Percentiles rank a stretch among this genome's conserved stretches.
These are phyloP conservation scores for Sporothrix inflata DNA, from an alignment of 2,329 filamentous ascomycete species.

Conservation along the genomic window DNA sequence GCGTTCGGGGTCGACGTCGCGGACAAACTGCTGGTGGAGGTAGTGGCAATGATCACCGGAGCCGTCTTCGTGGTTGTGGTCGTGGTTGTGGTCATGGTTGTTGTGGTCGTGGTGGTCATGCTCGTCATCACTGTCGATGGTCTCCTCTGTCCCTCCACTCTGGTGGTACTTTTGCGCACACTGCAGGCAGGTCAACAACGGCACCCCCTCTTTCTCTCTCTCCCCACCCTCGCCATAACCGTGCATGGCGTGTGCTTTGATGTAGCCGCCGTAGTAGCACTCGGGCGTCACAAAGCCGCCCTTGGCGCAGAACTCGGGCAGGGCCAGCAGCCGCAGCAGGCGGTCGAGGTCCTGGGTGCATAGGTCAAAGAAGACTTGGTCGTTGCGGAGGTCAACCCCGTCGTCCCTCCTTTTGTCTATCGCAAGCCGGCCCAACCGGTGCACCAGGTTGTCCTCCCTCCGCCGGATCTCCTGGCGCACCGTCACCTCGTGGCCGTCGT, in stretches of 20 bases:
- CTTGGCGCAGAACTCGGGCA: background rate
- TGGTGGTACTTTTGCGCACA: conserved; percentile 21
- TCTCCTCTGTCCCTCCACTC: background rate
- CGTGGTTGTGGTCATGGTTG: background rate
- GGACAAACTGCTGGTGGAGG: conserved; percentile 27
- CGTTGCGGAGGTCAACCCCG: background rate
- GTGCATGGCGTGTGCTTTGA: conserved; percentile 13
- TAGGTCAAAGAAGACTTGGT: conserved; percentile 30
- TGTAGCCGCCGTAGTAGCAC: conserved; percentile 29
- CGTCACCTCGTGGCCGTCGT: background rate
- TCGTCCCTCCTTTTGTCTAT: background rate
- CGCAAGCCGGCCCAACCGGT: background rate
- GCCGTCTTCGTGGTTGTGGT: background rate
- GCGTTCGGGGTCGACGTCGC: background rate
- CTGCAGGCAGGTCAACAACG: background rate
- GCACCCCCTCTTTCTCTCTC: background rate
- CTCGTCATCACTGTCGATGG: background rate
- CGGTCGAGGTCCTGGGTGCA: conserved; percentile 26
- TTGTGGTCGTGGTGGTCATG: background rate
- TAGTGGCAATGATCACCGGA: conserved; percentile 22
- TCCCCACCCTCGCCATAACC: conserved; percentile 9
- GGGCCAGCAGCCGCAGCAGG: conserved; percentile 12
- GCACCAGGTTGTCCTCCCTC: conserved; percentile 17
- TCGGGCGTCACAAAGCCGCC: conserved; percentile 18
- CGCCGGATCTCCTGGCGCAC: conserved; percentile 11